Evolutionary conservation across 2,329 filamentous ascomycete genomes (phyloP), one percentile per base, ranked within the genome.

Genomic region (Aspergillus caelatus): DNA sequence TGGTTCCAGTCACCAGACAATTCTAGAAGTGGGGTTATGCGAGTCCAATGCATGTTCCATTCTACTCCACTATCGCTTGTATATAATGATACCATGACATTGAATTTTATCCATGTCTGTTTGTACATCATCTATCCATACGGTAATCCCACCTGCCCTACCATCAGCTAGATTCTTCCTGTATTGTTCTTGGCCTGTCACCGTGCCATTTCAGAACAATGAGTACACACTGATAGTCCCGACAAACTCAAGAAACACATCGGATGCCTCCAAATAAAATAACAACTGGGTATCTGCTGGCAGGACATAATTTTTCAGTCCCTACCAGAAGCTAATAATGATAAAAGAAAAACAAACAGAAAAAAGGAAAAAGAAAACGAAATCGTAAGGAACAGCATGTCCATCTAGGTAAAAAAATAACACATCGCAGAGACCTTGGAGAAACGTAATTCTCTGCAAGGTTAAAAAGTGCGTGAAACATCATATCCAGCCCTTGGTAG

Each of bases 201-300:
- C 30, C 14, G 16, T 19, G 48, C 50, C 50, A 30, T 46, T 14
- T 48, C 26, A 19, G 46, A 50, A 30, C 30, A 54, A 23, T 34
- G 21, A 21, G 30, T n/a, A 23, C 30, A 54, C 30, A 54, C 4
- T 46, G 28, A 58, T 26, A 30, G 19, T 21, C 50, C 21, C 32
- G 48, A 34, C 50, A 34, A 55, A 54, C 45, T 11, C 39, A 62
- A 43, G 60, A 41, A 61, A 60, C 43, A 62, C n/a, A 61, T 23
- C 23, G 60, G n/a, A 61, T 45, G 32, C 34, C 23, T 62, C 55
- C 52, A 62, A 39, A 64, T 26, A 57, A 62, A 55, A 34, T 50
- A 63, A 63, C 57, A 63, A 64, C 46, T 67, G 75, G 75, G 75
- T 77, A 77, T 77, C 73, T 75, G 74, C 70, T 74, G 72, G 69